Base-by-base conservation (phyloP, 2,329 filamentous ascomycete species). In the Thelonectria blattea region DNA sequence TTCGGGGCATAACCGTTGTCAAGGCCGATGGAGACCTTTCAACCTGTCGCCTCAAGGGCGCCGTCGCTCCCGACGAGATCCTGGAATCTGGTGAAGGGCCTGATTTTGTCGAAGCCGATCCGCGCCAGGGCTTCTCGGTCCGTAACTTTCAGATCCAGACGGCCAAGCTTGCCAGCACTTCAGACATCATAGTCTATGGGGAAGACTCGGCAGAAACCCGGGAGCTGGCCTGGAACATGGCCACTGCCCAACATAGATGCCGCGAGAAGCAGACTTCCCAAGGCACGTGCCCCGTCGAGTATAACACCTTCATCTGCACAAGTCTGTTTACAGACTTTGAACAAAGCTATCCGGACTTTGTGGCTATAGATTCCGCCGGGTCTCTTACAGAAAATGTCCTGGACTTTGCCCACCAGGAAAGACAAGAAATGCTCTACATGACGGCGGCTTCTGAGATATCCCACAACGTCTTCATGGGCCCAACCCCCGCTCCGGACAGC, bases 111-210 rank as follows among this genome's bases (percentile, higher is more conserved):
- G 91, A 96, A 45, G 85, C 89, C 42, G 95, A 99, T 72, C 95
- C 95, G 1, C 85, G 81, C 57, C 91, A 96, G 66, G 95, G 95
- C 9, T 98, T 98, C 73, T 97, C 92, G 5, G 93, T 98, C 45
- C 88, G 95, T 47, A 98, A 98, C 75, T 99, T 99, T 73, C 94
- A 98, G 70, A 98, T 98, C 41, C 95, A 99, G 75, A 85, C 91
- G 0, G 91, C 91, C 60, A 99, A 99, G 75, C 81, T 91, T 65
- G 93, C 93, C 56, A 87, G 91, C 65, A 85, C 95, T 9, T 97
- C 93, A 1, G 95, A 99, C 74, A 92, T 99, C 65, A 85, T 99
- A 42, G 86, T 99, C 1, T 99, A 99, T 73, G 92, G 92, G 12
- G 90, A 94, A 56, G 85, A 92, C 65, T 78, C 81, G 39, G 82